Base-by-base conservation (phyloP, 1,284 basidiomycete genomes). In the Heterobasidion parviporum region DNA sequence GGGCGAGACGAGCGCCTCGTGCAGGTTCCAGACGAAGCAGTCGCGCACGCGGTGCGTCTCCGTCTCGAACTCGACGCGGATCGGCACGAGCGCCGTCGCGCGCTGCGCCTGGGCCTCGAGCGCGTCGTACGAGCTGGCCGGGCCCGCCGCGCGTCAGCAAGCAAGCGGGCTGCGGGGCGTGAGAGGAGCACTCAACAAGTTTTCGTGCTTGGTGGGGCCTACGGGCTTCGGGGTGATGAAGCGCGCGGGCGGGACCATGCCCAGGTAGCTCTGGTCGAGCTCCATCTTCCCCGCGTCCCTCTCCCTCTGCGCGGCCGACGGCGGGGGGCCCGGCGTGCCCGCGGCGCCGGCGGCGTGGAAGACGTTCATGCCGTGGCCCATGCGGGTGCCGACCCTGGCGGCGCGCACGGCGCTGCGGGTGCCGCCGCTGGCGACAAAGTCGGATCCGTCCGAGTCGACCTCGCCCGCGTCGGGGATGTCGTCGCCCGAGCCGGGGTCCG, bases 1-100 rank as follows among this genome's bases (percentile, higher is more conserved):
- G 0, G 95, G 94, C 47, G 85, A 87, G 63, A 95, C 83, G 60
- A 92, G 76, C 15, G 72, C 76, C 74, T 90, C 93, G 65, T 91
- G 83, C 53, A 94, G 71, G 66, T 98, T 97, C 96, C 96, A 99
- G n/a, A 94, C 81, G 70, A 99, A 98, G 61, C 89, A 89, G 66
- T 99, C 96, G 56, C 94, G 87, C 67, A 99, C 86, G 64, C 94
- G 81, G 66, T 93, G 89, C 0, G 87, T 88, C 8, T 94, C 89
- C 4, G 94, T 94, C 67, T 98, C 94, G 62, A 98, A 86, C 65
- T 98, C 95, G 57, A 99, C 88, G 50, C 92, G 88, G 60, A 99
- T 92, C 8, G 96, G 96, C 4, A 98, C 84, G 32, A 96, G 81
- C 2, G 87, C 75, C 5, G 88, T 80, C 26, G 83, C 79, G 59